Percentiles rank a stretch among this genome's conserved stretches.
Conservation (phyloP, 371 early-diverging fungal genomes). For the Apophysomyces trapeziformis region DNA sequence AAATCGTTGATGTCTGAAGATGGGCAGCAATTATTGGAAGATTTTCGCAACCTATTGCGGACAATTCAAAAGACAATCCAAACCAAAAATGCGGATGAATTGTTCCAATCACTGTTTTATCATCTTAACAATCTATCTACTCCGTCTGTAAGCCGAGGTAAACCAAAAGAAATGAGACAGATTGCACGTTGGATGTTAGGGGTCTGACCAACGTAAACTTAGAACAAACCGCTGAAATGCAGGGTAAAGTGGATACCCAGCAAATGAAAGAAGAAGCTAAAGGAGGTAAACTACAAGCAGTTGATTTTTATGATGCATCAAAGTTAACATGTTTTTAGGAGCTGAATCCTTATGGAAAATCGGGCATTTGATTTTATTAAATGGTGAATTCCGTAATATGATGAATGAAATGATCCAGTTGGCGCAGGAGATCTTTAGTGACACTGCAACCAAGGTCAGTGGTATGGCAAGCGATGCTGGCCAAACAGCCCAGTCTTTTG, state of each 20-base stretch:
- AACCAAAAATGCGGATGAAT: constrained; percentile 62
- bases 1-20: constrained; percentile 53
- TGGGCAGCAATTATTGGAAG: constrained; percentile 51
- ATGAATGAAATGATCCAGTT: constrained; percentile 52
- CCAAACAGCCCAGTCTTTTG: constrained; percentile 29
- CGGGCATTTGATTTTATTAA: constrained; percentile 52
- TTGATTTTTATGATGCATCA: background rate
- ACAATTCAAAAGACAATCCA: constrained; percentile 47
- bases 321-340: constrained; percentile 17
- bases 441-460: constrained; percentile 36
- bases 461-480: constrained; percentile 31
- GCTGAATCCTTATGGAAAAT: constrained; percentile 45
- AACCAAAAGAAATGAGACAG: background rate
- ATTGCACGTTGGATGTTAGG: too few species aligned
- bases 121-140: constrained; percentile 41
- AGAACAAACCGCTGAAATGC: constrained; percentile 7
- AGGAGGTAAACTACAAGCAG: constrained; percentile 22
- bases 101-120: constrained; percentile 64
- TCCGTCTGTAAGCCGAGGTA: constrained; percentile 30
- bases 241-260: background rate
- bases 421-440: constrained; percentile 55
- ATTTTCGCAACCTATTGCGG: constrained; percentile 47
- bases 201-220: background rate
- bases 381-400: constrained; percentile 56
- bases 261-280: constrained; percentile 31